Evolutionary conservation across 2,329 filamentous ascomycete genomes (phyloP).

Genomic region (Aureobasidium sp.): DNA sequence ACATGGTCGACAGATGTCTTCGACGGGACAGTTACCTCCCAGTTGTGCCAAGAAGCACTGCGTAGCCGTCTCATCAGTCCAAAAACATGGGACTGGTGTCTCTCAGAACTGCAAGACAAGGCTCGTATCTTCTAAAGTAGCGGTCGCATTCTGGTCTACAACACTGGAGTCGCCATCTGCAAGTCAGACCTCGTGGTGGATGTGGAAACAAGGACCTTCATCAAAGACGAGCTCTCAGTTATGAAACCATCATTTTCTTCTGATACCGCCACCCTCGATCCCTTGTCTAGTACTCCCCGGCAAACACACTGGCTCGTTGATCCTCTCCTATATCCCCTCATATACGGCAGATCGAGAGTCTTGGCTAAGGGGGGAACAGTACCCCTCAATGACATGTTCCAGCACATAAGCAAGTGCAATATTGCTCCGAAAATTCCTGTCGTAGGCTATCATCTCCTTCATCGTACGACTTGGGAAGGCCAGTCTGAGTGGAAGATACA

Average conservation of each 20-base stretch:
- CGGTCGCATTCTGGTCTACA: background rate
- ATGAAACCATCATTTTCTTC: background rate
- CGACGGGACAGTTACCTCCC: background rate
- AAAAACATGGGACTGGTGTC: background rate
- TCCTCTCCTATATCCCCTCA: conserved; percentile 21
- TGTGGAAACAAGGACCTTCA: background rate
- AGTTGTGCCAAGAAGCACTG: background rate
- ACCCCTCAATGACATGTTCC: conserved; percentile 18
- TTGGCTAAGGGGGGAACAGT: conserved; percentile 11
- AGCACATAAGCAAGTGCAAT: conserved; percentile 13
- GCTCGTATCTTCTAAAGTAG: background rate
- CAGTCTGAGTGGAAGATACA: background rate
- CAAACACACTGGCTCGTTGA: conserved; percentile 9
- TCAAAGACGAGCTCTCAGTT: background rate
- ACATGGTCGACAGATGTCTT: background rate
- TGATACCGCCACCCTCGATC: background rate
- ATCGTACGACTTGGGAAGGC: too few relatives aligned
- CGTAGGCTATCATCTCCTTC: too few relatives aligned
- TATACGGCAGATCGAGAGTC: conserved; percentile 22
- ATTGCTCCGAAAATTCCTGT: too few relatives aligned
- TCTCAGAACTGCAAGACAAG: background rate
- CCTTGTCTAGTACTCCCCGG: background rate
- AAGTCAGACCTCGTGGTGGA: background rate
- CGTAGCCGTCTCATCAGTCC: background rate
- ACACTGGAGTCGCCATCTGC: background rate